Evolutionary conservation across 2,329 filamentous ascomycete species (phyloP).

Genomic region (Colletotrichum musicola): DNA sequence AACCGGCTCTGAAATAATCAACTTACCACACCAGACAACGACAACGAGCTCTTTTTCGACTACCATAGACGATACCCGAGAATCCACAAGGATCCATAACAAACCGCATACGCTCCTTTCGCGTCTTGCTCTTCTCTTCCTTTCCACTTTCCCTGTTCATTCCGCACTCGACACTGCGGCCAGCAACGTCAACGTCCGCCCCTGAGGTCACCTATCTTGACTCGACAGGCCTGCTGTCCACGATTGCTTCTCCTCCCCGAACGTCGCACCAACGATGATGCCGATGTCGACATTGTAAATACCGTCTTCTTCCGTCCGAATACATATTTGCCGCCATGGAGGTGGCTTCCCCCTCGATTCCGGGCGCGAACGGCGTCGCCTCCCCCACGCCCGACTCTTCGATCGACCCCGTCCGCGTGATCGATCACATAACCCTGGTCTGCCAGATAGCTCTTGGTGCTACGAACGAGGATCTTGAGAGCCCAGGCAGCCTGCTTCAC

Average conservation of each 20-base stretch:
- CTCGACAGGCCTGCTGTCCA: slow-evolving; percentile 28
- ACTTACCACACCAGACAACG: slow-evolving; percentile 1
- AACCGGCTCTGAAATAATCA: slow-evolving; percentile 17
- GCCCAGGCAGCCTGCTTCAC: slow-evolving; percentile 85
- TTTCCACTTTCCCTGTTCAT: background rate
- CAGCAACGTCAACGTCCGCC: slow-evolving; percentile 17
- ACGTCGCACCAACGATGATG: slow-evolving; percentile 36
- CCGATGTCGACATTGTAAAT: slow-evolving; percentile 33
- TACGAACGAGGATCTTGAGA: slow-evolving; percentile 81
- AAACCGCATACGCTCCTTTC: slow-evolving; percentile 27
- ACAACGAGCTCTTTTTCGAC: slow-evolving; percentile 14
- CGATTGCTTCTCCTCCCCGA: background rate
- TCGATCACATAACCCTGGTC: slow-evolving; percentile 79
- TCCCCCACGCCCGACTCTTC: slow-evolving; percentile 61
- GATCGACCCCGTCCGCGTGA: slow-evolving; percentile 76
- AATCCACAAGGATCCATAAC: slow-evolving; percentile 16
- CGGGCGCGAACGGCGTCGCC: slow-evolving; percentile 61
- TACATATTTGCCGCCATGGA: slow-evolving; percentile 60
- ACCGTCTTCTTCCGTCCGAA: slow-evolving; percentile 39
- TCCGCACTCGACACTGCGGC: slow-evolving; percentile 14
- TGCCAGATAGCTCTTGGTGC: slow-evolving; percentile 82
- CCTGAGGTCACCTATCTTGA: slow-evolving; percentile 22
- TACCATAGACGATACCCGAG: slow-evolving; percentile 31
- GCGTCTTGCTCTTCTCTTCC: slow-evolving; percentile 17
- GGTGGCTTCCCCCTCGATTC: slow-evolving; percentile 61